phyloP scores from a whole-genome alignment of 345 rosid genomes.

The Populus deltoides region DNA sequence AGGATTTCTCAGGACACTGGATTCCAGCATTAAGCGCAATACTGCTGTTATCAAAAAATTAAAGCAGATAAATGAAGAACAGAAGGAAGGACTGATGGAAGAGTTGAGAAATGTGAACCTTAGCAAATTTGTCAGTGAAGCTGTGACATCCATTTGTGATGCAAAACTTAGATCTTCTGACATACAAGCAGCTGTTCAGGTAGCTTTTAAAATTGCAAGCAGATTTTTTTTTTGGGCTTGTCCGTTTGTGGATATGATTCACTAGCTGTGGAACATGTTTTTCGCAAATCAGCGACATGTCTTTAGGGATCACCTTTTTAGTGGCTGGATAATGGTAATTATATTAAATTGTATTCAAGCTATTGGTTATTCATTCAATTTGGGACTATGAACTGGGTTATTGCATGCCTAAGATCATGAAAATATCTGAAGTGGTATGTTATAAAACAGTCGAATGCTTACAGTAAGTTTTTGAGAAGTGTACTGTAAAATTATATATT shows the following conservation, averaged over 20 bases:
- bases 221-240: background rate
- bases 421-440: background rate
- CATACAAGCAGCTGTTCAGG: constrained; percentile 96
- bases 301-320: background rate
- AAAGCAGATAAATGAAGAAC: constrained; percentile 93
- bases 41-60: constrained; percentile 92
- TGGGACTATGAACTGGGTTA: background rate
- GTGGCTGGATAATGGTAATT: background rate
- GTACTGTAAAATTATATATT: background rate
- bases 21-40: constrained; percentile 90
- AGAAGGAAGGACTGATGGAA: constrained; percentile 82
- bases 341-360: background rate
- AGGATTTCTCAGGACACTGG: constrained; percentile 81
- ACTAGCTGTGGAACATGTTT: background rate
- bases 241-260: background rate
- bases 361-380: background rate
- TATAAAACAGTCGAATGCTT: background rate
- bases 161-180: constrained; percentile 91
- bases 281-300: background rate
- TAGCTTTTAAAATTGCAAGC: constrained; percentile 24
- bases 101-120: constrained; percentile 77
- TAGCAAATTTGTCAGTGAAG: constrained; percentile 95
- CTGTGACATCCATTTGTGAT: constrained; percentile 90
- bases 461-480: background rate
- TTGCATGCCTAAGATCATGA: background rate